Conservation (phyloP, 2,329 filamentous ascomycete species). For the Trichophaea hybrida region DNA sequence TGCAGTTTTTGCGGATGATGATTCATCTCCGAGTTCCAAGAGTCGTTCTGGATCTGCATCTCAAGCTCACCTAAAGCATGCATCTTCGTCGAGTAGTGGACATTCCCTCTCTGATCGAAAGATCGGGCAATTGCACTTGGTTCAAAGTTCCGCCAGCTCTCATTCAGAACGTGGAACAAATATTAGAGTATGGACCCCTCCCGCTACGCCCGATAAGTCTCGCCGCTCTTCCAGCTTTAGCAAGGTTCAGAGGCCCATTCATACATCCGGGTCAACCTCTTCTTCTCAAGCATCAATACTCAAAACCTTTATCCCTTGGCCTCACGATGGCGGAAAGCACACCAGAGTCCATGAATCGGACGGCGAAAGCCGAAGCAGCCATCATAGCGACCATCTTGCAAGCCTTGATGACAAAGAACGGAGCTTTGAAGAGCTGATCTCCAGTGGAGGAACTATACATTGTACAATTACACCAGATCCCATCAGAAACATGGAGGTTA, state of each 20-base stretch:
- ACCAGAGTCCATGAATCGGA: slow-evolving; percentile 14
- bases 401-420: slow-evolving; percentile 44
- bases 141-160: slow-evolving; percentile 19
- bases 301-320: slow-evolving; percentile 32
- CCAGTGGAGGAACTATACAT: slow-evolving; percentile 68
- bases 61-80: slow-evolving; percentile 11
- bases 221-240: slow-evolving; percentile 27
- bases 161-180: slow-evolving; percentile 15
- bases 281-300: slow-evolving; percentile 29
- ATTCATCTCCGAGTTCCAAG: slow-evolving; percentile 2
- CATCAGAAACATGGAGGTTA: slow-evolving; percentile 61
- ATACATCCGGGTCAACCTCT: slow-evolving; percentile 27
- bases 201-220: slow-evolving; percentile 24
- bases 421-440: slow-evolving; percentile 65
- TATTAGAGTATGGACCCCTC: slow-evolving; percentile 25
- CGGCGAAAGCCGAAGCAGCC: slow-evolving; percentile 18
- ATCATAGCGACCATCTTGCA: slow-evolving; percentile 28
- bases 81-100: slow-evolving; percentile 19
- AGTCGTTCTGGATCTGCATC: not conserved
- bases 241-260: slow-evolving; percentile 27
- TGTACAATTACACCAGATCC: slow-evolving; percentile 68
- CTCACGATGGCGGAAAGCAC: slow-evolving; percentile 18
- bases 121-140: slow-evolving; percentile 19
- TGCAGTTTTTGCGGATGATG: not conserved
- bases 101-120: slow-evolving; percentile 21